A percentile compares a stretch with the other conserved stretches of the same genome.
Evolutionary conservation across 2,329 filamentous ascomycete species (phyloP).

Genomic region (Scedosporium dehoogii): DNA sequence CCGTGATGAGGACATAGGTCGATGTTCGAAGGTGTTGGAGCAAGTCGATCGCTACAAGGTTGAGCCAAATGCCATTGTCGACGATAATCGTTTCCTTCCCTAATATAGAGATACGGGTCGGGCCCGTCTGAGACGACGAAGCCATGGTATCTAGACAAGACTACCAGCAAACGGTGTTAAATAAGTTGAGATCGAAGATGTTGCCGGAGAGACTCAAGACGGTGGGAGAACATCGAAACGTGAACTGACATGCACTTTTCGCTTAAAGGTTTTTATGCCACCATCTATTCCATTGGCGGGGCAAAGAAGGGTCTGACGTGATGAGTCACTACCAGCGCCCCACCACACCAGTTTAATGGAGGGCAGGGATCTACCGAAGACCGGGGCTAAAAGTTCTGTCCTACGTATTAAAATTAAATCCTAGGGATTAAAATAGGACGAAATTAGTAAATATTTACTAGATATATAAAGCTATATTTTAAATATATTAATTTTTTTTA

Average conservation of each 20-base stretch:
- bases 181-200: background rate
- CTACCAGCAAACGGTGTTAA: background rate
- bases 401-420: too few species aligned
- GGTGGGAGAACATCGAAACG: too few species aligned
- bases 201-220: background rate
- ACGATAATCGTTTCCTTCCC: conserved; percentile 86
- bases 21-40: conserved; percentile 68
- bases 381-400: too few species aligned
- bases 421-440: background rate
- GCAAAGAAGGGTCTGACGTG: too few species aligned
- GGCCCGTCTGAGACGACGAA: conserved; percentile 15
- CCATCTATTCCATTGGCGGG: too few species aligned
- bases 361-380: too few species aligned
- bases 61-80: conserved; percentile 81
- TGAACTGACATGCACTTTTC: too few species aligned
- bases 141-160: background rate
- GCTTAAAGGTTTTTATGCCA: too few species aligned
- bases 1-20: conserved; percentile 93
- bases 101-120: conserved; percentile 65
- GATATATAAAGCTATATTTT: background rate
- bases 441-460: background rate
- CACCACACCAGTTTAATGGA: too few species aligned
- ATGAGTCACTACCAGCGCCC: too few species aligned
- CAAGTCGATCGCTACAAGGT: conserved; percentile 72
- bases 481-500: background rate